Evolutionary conservation across 805 yeast species (phyloP).

Genomic region (Candida andamanensis): DNA sequence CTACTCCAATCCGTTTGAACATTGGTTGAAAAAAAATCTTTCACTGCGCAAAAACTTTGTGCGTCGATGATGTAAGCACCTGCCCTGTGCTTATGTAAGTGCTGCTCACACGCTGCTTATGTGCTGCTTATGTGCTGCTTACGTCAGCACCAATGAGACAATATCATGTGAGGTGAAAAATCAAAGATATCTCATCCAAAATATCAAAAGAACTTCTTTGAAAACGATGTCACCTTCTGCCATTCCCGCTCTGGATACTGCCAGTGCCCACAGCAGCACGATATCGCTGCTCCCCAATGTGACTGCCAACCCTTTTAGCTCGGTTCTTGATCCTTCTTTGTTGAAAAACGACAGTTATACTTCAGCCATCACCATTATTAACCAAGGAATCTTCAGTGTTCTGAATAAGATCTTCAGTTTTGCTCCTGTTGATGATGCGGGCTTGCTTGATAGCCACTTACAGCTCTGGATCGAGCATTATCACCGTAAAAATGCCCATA

Average conservation of each 20-base stretch:
- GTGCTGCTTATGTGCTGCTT: too few species aligned
- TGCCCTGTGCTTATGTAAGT: too few species aligned
- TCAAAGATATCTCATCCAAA: too few species aligned
- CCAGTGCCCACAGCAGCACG: slow-evolving; percentile 4
- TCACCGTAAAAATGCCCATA: slow-evolving; percentile 46
- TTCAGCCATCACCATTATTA: slow-evolving; percentile 50
- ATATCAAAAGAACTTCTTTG: too few species aligned
- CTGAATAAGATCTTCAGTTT: slow-evolving; percentile 61
- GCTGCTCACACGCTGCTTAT: too few species aligned
- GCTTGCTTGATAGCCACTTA: slow-evolving; percentile 55
- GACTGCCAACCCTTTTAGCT: slow-evolving; percentile 47
- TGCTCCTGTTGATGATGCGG: slow-evolving; percentile 58
- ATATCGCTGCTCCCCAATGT: slow-evolving; percentile 1
- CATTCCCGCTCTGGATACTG: not conserved
- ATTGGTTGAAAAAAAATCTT: too few species aligned
- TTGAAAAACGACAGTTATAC: slow-evolving; percentile 47
- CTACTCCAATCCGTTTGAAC: too few species aligned
- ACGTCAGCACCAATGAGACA: too few species aligned
- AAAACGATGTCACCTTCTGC: too few species aligned
- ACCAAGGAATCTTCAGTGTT: slow-evolving; percentile 49
- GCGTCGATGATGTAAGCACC: too few species aligned
- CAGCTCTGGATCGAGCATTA: slow-evolving; percentile 53
- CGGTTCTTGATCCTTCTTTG: slow-evolving; percentile 51
- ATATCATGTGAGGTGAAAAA: too few species aligned
- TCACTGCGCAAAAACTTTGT: too few species aligned